Evolutionary conservation across 129 eudicot genomes (phyloP).

Genomic region (Flaveria ramosissima): DNA sequence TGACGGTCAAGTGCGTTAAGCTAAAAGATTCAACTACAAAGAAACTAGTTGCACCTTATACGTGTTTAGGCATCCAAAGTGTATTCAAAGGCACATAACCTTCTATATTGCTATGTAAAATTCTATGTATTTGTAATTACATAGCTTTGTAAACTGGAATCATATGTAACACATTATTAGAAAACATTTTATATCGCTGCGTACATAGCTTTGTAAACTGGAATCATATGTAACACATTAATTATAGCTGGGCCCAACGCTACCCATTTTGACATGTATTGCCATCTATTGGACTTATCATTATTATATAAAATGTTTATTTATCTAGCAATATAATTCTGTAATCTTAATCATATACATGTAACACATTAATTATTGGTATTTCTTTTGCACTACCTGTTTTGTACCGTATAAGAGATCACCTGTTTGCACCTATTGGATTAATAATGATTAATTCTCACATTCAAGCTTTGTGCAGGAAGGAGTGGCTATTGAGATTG

Average conservation of each 20-base stretch:
- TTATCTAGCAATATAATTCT: background rate
- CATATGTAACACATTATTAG: too few species aligned
- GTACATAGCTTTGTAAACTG: too few species aligned
- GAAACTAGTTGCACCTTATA: background rate
- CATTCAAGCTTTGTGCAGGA: slow-evolving; percentile 32
- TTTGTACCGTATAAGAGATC: background rate
- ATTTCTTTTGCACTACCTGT: background rate
- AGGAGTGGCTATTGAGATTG: slow-evolving; percentile 46
- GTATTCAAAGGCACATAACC: background rate
- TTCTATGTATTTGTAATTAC: background rate
- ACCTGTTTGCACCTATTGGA: background rate
- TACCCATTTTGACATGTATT: background rate
- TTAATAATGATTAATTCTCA: background rate
- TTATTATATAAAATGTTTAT: background rate
- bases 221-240: background rate
- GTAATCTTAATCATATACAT: background rate
- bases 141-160: background rate
- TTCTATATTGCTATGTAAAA: background rate
- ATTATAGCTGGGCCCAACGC: background rate
- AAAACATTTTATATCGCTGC: too few species aligned
- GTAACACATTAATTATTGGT: background rate
- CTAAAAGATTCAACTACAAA: background rate
- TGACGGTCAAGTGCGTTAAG: background rate
- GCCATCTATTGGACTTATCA: background rate
- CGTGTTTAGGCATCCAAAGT: background rate